Base-by-base conservation (phyloP, 2,329 filamentous ascomycete genomes). In the Aspergillus bombycis region DNA sequence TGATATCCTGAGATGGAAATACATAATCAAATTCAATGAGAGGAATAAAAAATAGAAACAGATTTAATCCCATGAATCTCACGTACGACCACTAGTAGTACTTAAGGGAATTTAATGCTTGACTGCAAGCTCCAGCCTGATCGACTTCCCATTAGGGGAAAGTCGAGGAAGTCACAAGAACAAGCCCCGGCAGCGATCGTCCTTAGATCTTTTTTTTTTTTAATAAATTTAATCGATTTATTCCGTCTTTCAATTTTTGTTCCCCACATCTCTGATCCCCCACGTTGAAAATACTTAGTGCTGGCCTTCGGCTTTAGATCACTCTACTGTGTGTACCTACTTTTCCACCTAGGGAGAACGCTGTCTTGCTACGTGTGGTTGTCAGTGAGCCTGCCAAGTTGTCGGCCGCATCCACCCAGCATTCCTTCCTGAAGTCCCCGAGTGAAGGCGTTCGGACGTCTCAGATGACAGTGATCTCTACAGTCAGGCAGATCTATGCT, bases 391-490 rank as follows among this genome's bases (percentile, higher is more conserved):
- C 23, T 30, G 23, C 30, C 26, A 30, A 50, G 46, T 30, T 30
- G 12, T 30, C 9, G 14, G 10, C 26, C 8, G 14, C 26, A 50
- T 8, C 11, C 43, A 21, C 43, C 23, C 26, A 54, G 52, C 12
- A 23, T 50, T 34, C 19, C 19, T 43, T 14, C 48, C 12, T 36
- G n/a, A 28, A 28, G 21, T 9, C n/a, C 38, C 28, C 26, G 6
- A 21, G 28, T 32, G 34, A 4, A 21, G 21, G 8, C 11, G 34
- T 36, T 14, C 30, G 6, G 19, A 28, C 23, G 28, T 62, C 30
- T 48, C 65, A 60, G 26, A 73, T 72, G 71, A 69, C 62, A 60
- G 61, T 53, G 38, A 54, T 38, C 54, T 34, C 41, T 61, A 56
- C 56, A 41, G 21, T 21, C 61, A 56, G 38, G 36, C 62, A 10